These are phyloP conservation scores for Senecio squalidus DNA, from an alignment of 140 eudicot genomes.

Conservation along the genomic window DNA sequence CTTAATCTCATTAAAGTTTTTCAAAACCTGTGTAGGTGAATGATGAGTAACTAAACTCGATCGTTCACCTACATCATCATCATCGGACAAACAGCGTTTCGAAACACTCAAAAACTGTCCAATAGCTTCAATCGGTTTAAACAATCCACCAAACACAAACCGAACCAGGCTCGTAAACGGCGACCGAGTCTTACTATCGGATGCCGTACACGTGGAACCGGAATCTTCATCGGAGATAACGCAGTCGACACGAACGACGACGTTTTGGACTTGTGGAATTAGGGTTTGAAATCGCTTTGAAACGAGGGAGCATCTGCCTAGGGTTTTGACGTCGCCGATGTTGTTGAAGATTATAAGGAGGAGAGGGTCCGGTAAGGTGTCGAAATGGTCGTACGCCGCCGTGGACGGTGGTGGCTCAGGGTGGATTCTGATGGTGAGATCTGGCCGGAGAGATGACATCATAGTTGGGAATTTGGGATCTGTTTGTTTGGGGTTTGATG, in stretches of 20 bases:
- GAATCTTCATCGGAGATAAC: slow-evolving; percentile 94
- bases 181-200: slow-evolving; percentile 41
- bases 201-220: slow-evolving; percentile 12
- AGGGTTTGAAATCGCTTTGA: slow-evolving; percentile 56
- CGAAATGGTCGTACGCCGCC: slow-evolving; percentile 47
- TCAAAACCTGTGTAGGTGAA: slow-evolving; percentile 70
- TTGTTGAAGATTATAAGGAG: slow-evolving; percentile 66
- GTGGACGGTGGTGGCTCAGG: slow-evolving; percentile 31
- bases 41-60: slow-evolving; percentile 57
- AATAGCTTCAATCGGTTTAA: slow-evolving; percentile 64
- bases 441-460: slow-evolving; percentile 36
- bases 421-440: slow-evolving; percentile 36
- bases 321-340: slow-evolving; percentile 80
- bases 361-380: slow-evolving; percentile 64
- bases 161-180: slow-evolving; percentile 44
- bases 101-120: slow-evolving; percentile 51
- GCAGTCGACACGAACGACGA: slow-evolving; percentile 79
- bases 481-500: neutral
- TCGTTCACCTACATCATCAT: slow-evolving; percentile 31
- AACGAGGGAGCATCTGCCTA: slow-evolving; percentile 80
- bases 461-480: neutral
- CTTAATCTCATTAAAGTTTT: slow-evolving; percentile 51
- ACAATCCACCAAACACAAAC: slow-evolving; percentile 35
- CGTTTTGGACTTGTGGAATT: slow-evolving; percentile 76
- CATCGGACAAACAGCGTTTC: slow-evolving; percentile 21